A percentile compares a stretch with the other conserved stretches of the same genome.
phyloP scores from a whole-genome alignment of 768 basidiomycete genomes.

The Chalciporus chontae region DNA sequence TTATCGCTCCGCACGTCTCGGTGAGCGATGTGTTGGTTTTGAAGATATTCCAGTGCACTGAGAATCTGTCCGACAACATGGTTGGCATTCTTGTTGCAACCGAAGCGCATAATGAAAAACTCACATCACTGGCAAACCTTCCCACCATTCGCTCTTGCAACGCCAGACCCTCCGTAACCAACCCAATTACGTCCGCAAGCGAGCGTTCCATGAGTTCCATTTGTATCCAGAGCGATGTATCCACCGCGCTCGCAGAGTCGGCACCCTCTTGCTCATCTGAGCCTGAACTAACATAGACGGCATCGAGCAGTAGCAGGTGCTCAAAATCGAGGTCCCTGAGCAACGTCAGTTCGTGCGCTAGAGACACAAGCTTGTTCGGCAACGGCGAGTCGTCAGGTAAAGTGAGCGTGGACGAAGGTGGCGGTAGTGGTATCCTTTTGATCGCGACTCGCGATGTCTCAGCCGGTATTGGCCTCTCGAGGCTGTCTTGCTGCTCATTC shows the following conservation, averaged over 20 bases:
- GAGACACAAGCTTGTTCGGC: constrained; percentile 59
- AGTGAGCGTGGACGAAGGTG: constrained; percentile 29
- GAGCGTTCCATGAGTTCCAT: constrained; percentile 92
- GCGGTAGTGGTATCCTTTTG: constrained; percentile 62
- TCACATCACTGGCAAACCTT: constrained; percentile 73
- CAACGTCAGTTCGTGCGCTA: constrained; percentile 57
- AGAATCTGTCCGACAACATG: constrained; percentile 45
- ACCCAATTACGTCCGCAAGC: constrained; percentile 72
- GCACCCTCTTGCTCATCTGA: constrained; percentile 29
- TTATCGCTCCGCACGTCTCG: constrained; percentile 86
- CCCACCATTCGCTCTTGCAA: constrained; percentile 69
- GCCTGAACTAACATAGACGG: constrained; percentile 59
- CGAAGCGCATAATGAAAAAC: constrained; percentile 27
- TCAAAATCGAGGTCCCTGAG: constrained; percentile 56
- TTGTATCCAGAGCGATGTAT: constrained; percentile 74
- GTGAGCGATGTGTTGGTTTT: constrained; percentile 67
- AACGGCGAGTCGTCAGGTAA: constrained; percentile 31
- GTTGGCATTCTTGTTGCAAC: background rate
- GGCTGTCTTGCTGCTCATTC: background rate
- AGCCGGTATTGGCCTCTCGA: constrained; percentile 25
- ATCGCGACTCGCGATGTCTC: constrained; percentile 60
- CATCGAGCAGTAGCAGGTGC: constrained; percentile 65
- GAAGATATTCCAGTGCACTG: constrained; percentile 62
- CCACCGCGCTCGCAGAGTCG: constrained; percentile 21
- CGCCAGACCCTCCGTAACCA: constrained; percentile 58